Percentiles rank a stretch among this genome's conserved stretches.
phyloP scores from a whole-genome alignment of 208 protist species.

The Trypanosoma rangeli region DNA sequence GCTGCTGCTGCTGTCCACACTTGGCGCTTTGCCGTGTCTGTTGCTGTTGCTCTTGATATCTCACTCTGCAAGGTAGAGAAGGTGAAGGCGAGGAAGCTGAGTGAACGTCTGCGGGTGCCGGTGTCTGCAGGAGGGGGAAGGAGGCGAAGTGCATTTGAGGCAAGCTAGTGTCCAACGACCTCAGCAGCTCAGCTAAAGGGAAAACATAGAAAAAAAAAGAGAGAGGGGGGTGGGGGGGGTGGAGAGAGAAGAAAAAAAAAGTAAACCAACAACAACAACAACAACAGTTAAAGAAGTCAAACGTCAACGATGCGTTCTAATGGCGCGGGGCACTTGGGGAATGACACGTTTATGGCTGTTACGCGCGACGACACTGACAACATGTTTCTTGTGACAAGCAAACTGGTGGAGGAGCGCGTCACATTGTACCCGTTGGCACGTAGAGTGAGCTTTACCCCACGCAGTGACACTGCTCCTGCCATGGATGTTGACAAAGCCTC shows the following conservation, averaged over 20 bases:
- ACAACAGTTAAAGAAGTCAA: neutral
- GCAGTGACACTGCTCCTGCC: neutral
- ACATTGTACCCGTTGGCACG: slow-evolving; percentile 37
- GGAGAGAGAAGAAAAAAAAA: slow-evolving; percentile 12
- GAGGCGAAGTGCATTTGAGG: neutral
- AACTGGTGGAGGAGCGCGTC: slow-evolving; percentile 44
- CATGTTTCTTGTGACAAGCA: slow-evolving; percentile 63
- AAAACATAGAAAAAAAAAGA: slow-evolving; percentile 20
- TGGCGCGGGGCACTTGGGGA: slow-evolving; percentile 73
- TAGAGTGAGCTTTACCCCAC: slow-evolving; percentile 25
- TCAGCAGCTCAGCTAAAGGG: neutral
- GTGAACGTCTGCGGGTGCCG: neutral
- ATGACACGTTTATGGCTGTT: slow-evolving; percentile 73
- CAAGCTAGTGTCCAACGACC: neutral
- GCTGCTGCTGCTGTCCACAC: neutral
- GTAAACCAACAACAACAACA: neutral
- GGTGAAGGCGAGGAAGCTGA: neutral
- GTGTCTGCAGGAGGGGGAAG: neutral
- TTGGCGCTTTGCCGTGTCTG: neutral
- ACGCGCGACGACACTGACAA: slow-evolving; percentile 42
- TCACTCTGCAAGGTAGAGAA: neutral
- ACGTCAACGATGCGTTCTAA: slow-evolving; percentile 66
- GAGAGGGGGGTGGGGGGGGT: slow-evolving; percentile 9
- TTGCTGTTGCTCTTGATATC: neutral
- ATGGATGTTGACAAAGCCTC: neutral